A percentile compares a stretch with the other conserved stretches of the same genome.
Conservation (phyloP, 2,329 filamentous ascomycete species). For the Sporothrix humicola region DNA sequence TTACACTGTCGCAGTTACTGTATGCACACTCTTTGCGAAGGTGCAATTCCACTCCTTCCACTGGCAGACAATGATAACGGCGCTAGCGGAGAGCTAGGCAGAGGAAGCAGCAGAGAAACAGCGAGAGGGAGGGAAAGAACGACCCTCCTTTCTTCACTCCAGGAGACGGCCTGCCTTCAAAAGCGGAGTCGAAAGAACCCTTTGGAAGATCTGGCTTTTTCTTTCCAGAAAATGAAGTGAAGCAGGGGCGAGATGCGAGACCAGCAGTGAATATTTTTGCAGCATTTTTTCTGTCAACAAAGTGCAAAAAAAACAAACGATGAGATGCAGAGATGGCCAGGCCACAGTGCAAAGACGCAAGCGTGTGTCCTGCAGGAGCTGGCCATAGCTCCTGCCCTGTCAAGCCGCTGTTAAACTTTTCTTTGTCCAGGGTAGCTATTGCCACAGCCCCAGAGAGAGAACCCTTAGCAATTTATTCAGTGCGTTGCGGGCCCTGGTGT, state of each 20-base stretch:
- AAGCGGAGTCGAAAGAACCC: slow-evolving; percentile 2
- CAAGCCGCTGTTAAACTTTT: not conserved
- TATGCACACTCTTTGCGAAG: not conserved
- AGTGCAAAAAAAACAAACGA: too few relatives aligned
- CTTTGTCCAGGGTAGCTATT: not conserved
- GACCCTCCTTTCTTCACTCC: slow-evolving; percentile 6
- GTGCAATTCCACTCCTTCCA: slow-evolving; percentile 1
- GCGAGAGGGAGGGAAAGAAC: slow-evolving; percentile 13
- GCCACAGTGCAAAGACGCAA: slow-evolving; percentile 15
- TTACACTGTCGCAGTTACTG: not conserved
- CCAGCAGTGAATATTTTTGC: too few relatives aligned
- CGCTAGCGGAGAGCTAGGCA: slow-evolving; percentile 25
- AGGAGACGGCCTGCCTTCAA: not conserved
- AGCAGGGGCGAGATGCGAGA: not conserved
- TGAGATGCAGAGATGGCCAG: not conserved
- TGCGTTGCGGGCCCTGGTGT: not conserved
- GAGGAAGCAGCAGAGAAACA: slow-evolving; percentile 6
- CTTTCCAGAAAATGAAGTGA: not conserved
- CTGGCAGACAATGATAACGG: not conserved
- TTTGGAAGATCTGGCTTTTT: not conserved
- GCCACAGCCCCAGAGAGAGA: not conserved
- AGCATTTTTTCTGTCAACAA: too few relatives aligned
- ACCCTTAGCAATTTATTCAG: not conserved
- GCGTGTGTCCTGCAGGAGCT: slow-evolving; percentile 1
- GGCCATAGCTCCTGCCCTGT: slow-evolving; percentile 26